A percentile compares a stretch with the other conserved stretches of the same genome.
These are phyloP conservation scores for Ilyonectria mors-panacis DNA, from an alignment of 2,329 filamentous ascomycete species.

Conservation along the genomic window DNA sequence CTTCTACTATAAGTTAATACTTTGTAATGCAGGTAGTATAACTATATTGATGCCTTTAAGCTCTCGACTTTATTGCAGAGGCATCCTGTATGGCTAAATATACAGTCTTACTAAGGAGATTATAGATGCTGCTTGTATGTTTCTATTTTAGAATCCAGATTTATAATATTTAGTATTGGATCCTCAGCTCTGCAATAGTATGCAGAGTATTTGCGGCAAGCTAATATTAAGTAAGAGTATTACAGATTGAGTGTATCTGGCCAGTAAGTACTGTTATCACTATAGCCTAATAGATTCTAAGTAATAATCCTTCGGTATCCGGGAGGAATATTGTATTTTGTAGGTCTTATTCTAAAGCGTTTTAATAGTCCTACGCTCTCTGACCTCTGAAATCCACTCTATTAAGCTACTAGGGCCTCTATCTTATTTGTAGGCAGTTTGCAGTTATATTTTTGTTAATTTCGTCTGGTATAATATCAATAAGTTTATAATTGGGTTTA, in stretches of 20 bases:
- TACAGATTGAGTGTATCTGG: conserved; percentile 17
- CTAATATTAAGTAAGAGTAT: neutral
- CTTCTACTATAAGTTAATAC: conserved; percentile 24
- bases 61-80: conserved; percentile 21
- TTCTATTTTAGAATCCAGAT: conserved; percentile 27
- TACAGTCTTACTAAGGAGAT: conserved; percentile 26
- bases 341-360: conserved; percentile 14
- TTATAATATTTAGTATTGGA: conserved; percentile 14
- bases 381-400: neutral
- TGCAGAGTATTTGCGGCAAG: conserved; percentile 9
- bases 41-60: conserved; percentile 8
- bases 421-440: too few species aligned
- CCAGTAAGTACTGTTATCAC: conserved; percentile 22
- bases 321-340: conserved; percentile 16
- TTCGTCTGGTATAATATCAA: too few species aligned
- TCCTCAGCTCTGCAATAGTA: neutral
- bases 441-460: too few species aligned
- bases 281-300: conserved; percentile 19
- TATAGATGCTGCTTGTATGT: conserved; percentile 18
- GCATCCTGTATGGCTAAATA: conserved; percentile 19
- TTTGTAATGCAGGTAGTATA: conserved; percentile 9
- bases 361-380: conserved; percentile 1
- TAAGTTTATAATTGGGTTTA: too few species aligned
- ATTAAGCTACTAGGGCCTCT: too few species aligned
- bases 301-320: conserved; percentile 13